phyloP scores from a whole-genome alignment of 176 grass and related monocot genomes.

The Triticum dicoccoides region DNA sequence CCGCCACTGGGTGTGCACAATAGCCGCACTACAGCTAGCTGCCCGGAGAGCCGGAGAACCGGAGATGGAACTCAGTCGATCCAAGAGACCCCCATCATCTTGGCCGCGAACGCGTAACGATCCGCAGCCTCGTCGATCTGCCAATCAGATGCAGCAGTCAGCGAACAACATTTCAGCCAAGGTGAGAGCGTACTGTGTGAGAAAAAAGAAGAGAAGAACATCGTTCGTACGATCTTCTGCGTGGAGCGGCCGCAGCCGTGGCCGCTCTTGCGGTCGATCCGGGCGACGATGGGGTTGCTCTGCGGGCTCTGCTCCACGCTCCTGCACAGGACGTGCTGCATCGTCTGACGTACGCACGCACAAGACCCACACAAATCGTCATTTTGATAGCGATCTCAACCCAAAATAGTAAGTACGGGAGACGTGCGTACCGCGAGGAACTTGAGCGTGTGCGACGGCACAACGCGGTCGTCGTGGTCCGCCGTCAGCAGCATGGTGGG shows the following conservation, averaged over 20 bases:
- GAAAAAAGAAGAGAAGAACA: no score
- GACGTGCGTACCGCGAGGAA: slow-evolving; percentile 61
- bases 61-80: slow-evolving; percentile 23
- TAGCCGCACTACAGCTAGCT: neutral
- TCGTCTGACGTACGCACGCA: slow-evolving; percentile 37
- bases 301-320: slow-evolving; percentile 54
- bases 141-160: neutral
- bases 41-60: neutral
- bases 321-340: slow-evolving; percentile 64
- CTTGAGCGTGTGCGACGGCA: slow-evolving; percentile 89
- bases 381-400: no score
- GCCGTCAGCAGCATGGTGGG: slow-evolving; percentile 88
- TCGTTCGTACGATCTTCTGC: slow-evolving; percentile 61
- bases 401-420: no score
- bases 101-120: slow-evolving; percentile 82
- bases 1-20: neutral
- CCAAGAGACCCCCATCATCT: slow-evolving; percentile 63
- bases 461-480: slow-evolving; percentile 88
- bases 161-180: neutral
- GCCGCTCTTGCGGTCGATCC: slow-evolving; percentile 84
- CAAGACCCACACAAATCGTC: neutral
- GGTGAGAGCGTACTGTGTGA: neutral
- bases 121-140: slow-evolving; percentile 82
- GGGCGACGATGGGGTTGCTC: slow-evolving; percentile 78
- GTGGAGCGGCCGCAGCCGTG: slow-evolving; percentile 87